Conservation (phyloP, 2,329 filamentous ascomycete species). For the Exserohilum turcica region DNA sequence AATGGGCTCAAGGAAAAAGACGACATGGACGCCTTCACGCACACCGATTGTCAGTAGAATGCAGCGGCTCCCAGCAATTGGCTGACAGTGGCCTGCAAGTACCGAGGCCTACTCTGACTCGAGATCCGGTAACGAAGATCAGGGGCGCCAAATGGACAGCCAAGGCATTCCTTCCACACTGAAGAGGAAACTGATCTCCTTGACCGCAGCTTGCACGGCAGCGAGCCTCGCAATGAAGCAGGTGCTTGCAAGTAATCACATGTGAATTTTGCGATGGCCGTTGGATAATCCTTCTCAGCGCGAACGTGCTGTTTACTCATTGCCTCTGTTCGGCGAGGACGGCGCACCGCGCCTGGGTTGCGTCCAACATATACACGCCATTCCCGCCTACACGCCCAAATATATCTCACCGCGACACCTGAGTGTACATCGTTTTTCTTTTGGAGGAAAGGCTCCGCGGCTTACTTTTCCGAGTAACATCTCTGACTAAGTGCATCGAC, state of each 20-base stretch:
- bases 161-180: background rate
- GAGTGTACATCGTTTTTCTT: background rate
- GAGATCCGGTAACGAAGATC: background rate
- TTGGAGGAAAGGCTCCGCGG: background rate
- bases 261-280: background rate
- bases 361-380: background rate
- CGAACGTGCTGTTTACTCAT: background rate
- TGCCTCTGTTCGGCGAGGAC: background rate
- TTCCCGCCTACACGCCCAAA: background rate
- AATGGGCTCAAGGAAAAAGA: background rate
- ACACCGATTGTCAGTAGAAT: background rate
- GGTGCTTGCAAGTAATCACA: background rate
- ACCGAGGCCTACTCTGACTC: constrained; percentile 6
- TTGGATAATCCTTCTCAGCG: background rate
- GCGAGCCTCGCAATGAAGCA: background rate
- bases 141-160: background rate
- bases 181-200: constrained; percentile 1
- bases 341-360: background rate
- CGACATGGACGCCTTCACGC: background rate
- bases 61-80: background rate
- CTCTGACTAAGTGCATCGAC: background rate
- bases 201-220: background rate
- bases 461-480: background rate
- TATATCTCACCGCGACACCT: background rate
- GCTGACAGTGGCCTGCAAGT: background rate